A percentile compares a stretch with the other conserved stretches of the same genome.
Conservation (phyloP, 1,284 basidiomycete species). For the Naganishia albida region DNA sequence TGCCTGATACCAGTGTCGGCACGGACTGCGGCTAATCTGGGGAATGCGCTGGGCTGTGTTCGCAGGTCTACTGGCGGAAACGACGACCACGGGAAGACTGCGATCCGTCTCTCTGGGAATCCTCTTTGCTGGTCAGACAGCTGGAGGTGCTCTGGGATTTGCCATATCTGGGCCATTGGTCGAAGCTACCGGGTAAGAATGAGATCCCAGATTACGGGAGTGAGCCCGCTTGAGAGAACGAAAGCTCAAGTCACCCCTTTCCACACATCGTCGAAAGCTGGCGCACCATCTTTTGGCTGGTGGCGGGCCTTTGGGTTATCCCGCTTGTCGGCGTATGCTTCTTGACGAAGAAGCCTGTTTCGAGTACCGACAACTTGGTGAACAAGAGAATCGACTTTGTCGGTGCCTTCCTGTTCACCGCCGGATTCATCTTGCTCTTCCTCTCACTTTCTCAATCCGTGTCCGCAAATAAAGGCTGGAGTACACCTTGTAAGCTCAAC, state of each 20-base stretch:
- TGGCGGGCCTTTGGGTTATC: conserved; percentile 4
- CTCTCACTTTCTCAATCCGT: conserved; percentile 8
- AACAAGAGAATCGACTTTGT: conserved; percentile 7
- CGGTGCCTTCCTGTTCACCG: conserved; percentile 1
- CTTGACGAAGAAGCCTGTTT: neutral
- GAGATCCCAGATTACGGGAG: neutral
- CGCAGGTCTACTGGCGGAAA: conserved; percentile 5
- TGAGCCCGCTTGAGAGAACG: too few relatives aligned
- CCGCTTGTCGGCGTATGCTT: neutral
- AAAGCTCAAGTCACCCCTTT: neutral
- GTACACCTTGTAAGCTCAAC: conserved; percentile 29
- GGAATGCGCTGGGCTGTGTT: neutral
- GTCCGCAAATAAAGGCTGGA: neutral
- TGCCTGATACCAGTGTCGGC: neutral
- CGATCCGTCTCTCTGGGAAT: conserved; percentile 3
- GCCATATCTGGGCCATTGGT: conserved; percentile 1
- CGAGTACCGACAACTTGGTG: too few relatives aligned
- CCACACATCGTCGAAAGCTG: neutral
- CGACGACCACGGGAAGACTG: neutral
- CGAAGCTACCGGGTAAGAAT: conserved; percentile 1
- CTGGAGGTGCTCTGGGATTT: conserved; percentile 1
- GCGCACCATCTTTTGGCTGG: conserved; percentile 1
- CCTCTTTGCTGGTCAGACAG: neutral
- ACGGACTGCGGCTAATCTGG: neutral
- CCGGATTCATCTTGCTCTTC: conserved; percentile 1